Conservation (phyloP, 75 land plant genomes). For the Chamaecyparis obtusa region DNA sequence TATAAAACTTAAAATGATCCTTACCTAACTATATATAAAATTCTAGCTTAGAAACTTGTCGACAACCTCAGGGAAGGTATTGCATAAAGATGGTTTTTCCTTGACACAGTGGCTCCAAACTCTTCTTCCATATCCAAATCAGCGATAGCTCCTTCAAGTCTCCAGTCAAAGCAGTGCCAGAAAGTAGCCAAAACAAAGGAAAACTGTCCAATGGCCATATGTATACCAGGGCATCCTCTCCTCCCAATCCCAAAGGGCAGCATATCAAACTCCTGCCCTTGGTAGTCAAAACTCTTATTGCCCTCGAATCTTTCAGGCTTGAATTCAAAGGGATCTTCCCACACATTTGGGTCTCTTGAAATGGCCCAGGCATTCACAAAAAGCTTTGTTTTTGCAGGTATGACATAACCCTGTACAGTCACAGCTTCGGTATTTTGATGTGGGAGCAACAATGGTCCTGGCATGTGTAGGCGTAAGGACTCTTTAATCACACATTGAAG, state of each 20-base stretch:
- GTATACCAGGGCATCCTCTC: conserved; percentile 19
- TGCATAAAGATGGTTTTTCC: neutral
- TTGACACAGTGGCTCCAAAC: too few species aligned
- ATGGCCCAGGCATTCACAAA: conserved; percentile 9
- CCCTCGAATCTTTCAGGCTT: conserved; percentile 6
- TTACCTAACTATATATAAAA: too few species aligned
- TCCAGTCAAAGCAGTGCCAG: too few species aligned
- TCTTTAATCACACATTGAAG: conserved; percentile 12
- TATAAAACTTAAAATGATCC: too few species aligned
- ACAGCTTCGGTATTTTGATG: neutral
- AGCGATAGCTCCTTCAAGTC: too few species aligned
- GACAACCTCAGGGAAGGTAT: neutral
- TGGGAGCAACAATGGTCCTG: conserved; percentile 14
- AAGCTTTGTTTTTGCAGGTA: neutral
- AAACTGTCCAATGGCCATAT: conserved; percentile 13
- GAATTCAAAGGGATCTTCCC: conserved; percentile 2
- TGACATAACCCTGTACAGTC: neutral
- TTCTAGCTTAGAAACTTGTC: too few species aligned
- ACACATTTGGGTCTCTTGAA: conserved; percentile 7
- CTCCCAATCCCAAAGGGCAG: conserved; percentile 29
- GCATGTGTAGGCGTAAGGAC: conserved; percentile 12
- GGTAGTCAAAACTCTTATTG: neutral
- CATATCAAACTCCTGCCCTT: neutral
- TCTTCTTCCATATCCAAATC: too few species aligned
- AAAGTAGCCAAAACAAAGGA: too few species aligned